These are phyloP conservation scores for Leccinum pseudoinsigne DNA, from an alignment of 1,284 basidiomycete species.

Conservation along the genomic window DNA sequence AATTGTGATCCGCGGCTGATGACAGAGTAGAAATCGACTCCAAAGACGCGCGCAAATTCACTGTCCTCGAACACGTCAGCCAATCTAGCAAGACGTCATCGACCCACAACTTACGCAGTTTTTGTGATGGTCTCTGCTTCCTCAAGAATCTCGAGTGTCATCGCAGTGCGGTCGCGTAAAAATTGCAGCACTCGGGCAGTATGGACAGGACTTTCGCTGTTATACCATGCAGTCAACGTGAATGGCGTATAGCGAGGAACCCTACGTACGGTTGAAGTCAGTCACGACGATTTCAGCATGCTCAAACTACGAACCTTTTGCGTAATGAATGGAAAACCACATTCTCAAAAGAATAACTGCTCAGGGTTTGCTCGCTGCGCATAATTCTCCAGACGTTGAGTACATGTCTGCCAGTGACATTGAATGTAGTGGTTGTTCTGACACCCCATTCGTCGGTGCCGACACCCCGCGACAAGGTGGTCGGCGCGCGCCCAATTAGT, in stretches of 20 bases:
- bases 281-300: neutral
- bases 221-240: conserved; percentile 76
- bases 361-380: conserved; percentile 80
- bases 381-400: conserved; percentile 94
- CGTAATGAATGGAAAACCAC: conserved; percentile 80
- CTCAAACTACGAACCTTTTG: conserved; percentile 50
- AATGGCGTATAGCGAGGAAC: conserved; percentile 73
- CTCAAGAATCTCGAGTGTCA: conserved; percentile 79
- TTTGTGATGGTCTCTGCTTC: conserved; percentile 82
- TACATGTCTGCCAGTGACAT: conserved; percentile 86
- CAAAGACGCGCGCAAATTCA: conserved; percentile 96
- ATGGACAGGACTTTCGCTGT: conserved; percentile 50
- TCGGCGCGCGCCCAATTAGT: conserved; percentile 68
- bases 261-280: conserved; percentile 39
- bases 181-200: conserved; percentile 54
- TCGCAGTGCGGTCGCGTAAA: conserved; percentile 59
- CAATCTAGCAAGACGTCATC: neutral
- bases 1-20: conserved; percentile 95
- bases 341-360: conserved; percentile 89
- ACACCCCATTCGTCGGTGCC: conserved; percentile 72
- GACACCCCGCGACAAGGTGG: conserved; percentile 29
- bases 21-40: conserved; percentile 96
- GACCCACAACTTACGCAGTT: conserved; percentile 65
- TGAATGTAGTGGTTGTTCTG: conserved; percentile 81
- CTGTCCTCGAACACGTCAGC: conserved; percentile 40